A percentile compares a stretch with the other conserved stretches of the same genome.
phyloP scores from a whole-genome alignment of 495 filamentous ascomycete genomes.

The Penicillium angulare region DNA sequence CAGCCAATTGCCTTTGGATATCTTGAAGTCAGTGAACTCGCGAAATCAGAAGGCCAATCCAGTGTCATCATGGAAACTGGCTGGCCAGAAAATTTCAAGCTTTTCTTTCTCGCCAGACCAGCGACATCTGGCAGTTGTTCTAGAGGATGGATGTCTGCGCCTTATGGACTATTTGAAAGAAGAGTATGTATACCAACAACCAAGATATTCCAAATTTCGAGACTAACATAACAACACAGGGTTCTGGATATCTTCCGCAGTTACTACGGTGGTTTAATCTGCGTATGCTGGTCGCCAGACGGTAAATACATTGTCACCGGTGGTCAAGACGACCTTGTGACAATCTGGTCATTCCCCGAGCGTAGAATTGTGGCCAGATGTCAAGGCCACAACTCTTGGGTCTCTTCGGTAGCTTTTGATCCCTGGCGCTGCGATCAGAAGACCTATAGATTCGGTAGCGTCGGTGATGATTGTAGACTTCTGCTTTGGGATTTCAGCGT shows the following conservation, averaged over 20 bases:
- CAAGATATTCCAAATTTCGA: not conserved
- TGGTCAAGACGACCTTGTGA: constrained; percentile 92
- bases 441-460: constrained; percentile 92
- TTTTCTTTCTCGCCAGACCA: constrained; percentile 88
- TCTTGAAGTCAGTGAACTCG: constrained; percentile 87
- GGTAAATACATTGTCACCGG: constrained; percentile 94
- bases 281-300: constrained; percentile 96
- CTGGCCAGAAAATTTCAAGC: constrained; percentile 82
- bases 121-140: constrained; percentile 83
- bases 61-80: constrained; percentile 85
- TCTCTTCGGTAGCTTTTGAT: constrained; percentile 89
- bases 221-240: constrained; percentile 40
- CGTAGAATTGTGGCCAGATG: constrained; percentile 84
- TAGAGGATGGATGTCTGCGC: constrained; percentile 85
- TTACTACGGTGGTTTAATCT: constrained; percentile 90
- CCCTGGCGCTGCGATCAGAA: constrained; percentile 93
- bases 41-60: constrained; percentile 93
- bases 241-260: constrained; percentile 80
- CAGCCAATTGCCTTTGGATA: constrained; percentile 48
- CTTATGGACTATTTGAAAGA: constrained; percentile 92
- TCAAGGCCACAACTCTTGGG: constrained; percentile 94
- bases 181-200: constrained; percentile 58
- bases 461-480: constrained; percentile 88
- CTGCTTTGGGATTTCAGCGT: constrained; percentile 97
- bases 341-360: constrained; percentile 89